Evolutionary conservation across 306 rosid species (phyloP), one percentile per base, ranked within the genome.

Genomic region (Cajanus cajan): DNA sequence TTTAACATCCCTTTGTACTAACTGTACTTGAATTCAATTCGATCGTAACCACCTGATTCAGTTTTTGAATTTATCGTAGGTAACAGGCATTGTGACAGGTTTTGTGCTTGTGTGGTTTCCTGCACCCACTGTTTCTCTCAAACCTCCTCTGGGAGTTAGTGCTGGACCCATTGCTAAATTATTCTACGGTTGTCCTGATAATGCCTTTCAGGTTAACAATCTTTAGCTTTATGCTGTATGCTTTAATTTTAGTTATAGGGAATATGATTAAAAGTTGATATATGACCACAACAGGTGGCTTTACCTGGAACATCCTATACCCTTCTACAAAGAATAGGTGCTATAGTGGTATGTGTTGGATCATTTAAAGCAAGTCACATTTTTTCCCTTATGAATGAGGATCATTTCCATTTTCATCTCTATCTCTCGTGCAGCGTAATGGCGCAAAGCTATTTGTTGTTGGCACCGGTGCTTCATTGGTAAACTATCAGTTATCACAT

Each of bases 151-250:
- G 37, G 90, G 91, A 33, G 66, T 88, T 71, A 86, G 85, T 50
- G 98, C 98, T 5, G 97, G 99, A 76, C 61, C 81, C 36, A 39
- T 95, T 59, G 87, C 96, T 57, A 93, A 90, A 87, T 85, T 93
- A 86, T 95, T 95, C 90, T 83, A 88, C 44, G 93, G 92, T 63
- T 95, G 99, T 73, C 99, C 99, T n/a, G 98, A 93, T 59, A 95
- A 95, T 84, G 98, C 99, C 66, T 95, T 95, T 76, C 98, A 93
- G 96, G 99, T 93, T 70, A 66, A 75, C 15, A 79, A 33, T 81
- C 31, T 73, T 37, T 25, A 7, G 50, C 70, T 71, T 71, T 71
- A 73, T 22, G 51, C 6, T 50, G 16, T 9, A 16, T 28, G 64
- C 22, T 12, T 66, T 43, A 43, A 8, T 67, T 25, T 19, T 67